A percentile compares a stretch with the other conserved stretches of the same genome.
Conservation (phyloP, 805 yeast genomes). For the Scheffersomyces coipomensis region DNA sequence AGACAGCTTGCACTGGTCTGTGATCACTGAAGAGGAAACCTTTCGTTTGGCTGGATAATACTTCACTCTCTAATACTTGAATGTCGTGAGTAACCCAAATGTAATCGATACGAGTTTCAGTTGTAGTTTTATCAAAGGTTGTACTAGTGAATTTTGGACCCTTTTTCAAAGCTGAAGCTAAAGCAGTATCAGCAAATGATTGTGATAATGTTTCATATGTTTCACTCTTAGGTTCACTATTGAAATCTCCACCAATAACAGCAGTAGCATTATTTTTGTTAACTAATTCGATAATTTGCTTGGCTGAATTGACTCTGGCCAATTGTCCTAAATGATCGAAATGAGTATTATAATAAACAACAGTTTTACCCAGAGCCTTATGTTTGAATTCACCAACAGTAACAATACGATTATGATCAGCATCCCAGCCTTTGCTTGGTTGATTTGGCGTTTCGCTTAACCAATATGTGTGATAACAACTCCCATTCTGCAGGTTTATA, state of each 20-base stretch:
- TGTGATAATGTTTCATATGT: slow-evolving; percentile 33
- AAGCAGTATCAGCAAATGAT: slow-evolving; percentile 13
- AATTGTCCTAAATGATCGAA: slow-evolving; percentile 34
- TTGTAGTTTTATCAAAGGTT: slow-evolving; percentile 28
- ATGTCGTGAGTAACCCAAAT: slow-evolving; percentile 30
- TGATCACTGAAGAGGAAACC: background rate
- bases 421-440: slow-evolving; percentile 47
- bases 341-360: slow-evolving; percentile 32
- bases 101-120: slow-evolving; percentile 36
- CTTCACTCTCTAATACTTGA: slow-evolving; percentile 3
- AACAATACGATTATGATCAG: slow-evolving; percentile 39
- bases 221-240: slow-evolving; percentile 31
- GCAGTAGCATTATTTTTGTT: slow-evolving; percentile 19
- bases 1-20: background rate
- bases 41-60: background rate
- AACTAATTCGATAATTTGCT: slow-evolving; percentile 27
- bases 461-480: slow-evolving; percentile 22
- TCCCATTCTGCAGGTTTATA: slow-evolving; percentile 22
- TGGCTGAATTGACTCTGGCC: slow-evolving; percentile 31
- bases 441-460: slow-evolving; percentile 22
- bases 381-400: slow-evolving; percentile 30
- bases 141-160: slow-evolving; percentile 45
- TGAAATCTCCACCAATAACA: slow-evolving; percentile 36
- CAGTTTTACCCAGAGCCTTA: slow-evolving; percentile 13
- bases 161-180: slow-evolving; percentile 10